Base-by-base conservation (phyloP, 1,139 yeast species). In the Hansenula sp. region DNA sequence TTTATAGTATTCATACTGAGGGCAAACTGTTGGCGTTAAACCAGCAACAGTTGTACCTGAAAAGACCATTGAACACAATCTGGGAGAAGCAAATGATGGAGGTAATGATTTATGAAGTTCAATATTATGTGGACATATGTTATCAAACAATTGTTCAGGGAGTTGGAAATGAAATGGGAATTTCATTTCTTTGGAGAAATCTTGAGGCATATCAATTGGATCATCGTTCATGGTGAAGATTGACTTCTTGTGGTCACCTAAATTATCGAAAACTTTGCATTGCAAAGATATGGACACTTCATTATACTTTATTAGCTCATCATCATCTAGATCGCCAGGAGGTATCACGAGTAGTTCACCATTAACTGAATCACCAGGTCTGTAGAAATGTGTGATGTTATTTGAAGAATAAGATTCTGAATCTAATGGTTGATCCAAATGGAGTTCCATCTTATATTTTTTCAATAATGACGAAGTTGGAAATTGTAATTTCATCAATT, bases 81-180 rank as follows among this genome's bases (percentile, higher is more conserved):
- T 45, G 0, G 55, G 55, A 12, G 47, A 45, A 2, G 53, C 58
- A 29, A 44, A 51, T 3, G 52, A 38, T 0, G 58, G 58, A 1
- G 46, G 21, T 30, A 54, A 32, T 2, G 12, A 11, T 30, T 47
- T 32, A 43, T 52, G 56, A 17, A 37, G 34, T 1, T 32, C 41
- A 4, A 38, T 34, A n/a, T 21, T 34, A 10, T 38, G 21, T 8
- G 36, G 38, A 30, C 55, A 50, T 2, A 43, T 44, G 31, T 45
- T 47, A 9, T 53, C 56, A n/a, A 54, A 19, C 30, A 51, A 51
- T 10, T 36, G 19, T 7, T 24, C 17, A 1, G 58, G 58, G 4
- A 54, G 33, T 11, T 44, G 45, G 45, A 54, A 54, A 11, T 41
- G 25, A 39, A 53, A 53, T 3, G 51, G 51, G 44, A 48, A 52